Evolutionary conservation across 2,329 filamentous ascomycete species (phyloP).

Genomic region (Coniochaeta ligniaria): DNA sequence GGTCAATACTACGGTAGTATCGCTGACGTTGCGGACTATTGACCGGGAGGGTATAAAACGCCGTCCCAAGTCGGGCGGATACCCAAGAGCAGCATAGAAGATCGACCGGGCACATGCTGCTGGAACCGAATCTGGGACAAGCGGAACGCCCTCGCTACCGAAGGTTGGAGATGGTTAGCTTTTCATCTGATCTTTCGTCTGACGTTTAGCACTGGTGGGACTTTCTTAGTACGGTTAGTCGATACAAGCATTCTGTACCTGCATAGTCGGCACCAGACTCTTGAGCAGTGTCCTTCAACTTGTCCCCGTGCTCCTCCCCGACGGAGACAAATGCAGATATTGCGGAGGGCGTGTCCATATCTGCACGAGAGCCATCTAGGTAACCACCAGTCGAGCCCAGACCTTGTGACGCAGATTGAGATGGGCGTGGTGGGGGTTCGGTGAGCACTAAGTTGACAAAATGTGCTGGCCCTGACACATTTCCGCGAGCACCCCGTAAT

Average conservation of each 20-base stretch:
- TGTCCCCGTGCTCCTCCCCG: not conserved
- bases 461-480: too few relatives aligned
- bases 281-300: not conserved
- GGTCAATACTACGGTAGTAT: not conserved
- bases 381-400: too few relatives aligned
- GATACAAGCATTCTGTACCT: not conserved
- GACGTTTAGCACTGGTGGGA: too few relatives aligned
- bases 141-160: conserved; percentile 11
- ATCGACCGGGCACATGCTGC: conserved; percentile 7
- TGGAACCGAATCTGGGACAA: conserved; percentile 13
- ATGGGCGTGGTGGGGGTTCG: too few relatives aligned
- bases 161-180: not conserved
- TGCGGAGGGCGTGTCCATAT: not conserved
- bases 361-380: too few relatives aligned
- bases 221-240: too few relatives aligned
- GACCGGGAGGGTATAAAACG: not conserved
- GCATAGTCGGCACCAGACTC: not conserved
- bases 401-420: too few relatives aligned
- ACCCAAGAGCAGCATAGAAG: not conserved
- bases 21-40: not conserved
- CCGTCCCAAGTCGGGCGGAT: not conserved
- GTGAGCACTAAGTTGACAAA: too few relatives aligned
- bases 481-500: too few relatives aligned
- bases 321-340: not conserved
- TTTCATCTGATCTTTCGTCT: conserved; percentile 9